Evolutionary conservation across 2,329 filamentous ascomycete species (phyloP).

Genomic region (Curvularia hawaiiensis): DNA sequence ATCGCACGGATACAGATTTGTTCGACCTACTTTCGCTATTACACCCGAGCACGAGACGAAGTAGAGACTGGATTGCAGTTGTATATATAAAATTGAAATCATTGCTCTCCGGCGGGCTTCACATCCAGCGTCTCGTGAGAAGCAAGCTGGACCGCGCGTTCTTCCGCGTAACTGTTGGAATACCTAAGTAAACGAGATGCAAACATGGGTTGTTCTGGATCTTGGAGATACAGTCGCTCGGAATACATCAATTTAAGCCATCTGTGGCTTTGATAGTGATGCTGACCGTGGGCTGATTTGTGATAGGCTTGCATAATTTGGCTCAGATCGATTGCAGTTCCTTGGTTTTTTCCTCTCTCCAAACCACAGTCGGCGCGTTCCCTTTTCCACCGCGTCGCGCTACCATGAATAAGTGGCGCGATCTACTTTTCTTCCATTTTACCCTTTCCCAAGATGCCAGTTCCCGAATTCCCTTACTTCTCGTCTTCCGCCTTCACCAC

Average conservation of each 20-base stretch:
- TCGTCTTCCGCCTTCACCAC: not conserved
- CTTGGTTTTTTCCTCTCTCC: not conserved
- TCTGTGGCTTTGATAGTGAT: not conserved
- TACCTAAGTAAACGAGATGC: not conserved
- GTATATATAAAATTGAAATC: conserved; percentile 23
- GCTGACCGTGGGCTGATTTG: not conserved
- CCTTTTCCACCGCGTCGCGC: not conserved
- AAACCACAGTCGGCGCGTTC: not conserved
- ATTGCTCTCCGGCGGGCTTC: conserved; percentile 1
- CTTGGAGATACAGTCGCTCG: conserved; percentile 3
- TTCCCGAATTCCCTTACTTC: not conserved
- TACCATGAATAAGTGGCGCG: not conserved
- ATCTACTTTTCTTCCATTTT: not conserved
- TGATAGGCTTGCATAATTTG: not conserved
- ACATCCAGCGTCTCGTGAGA: not conserved
- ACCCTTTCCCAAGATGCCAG: not conserved
- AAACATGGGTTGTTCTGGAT: conserved; percentile 15
- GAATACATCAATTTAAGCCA: not conserved
- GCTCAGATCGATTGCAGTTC: conserved; percentile 2
- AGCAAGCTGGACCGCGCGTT: not conserved
- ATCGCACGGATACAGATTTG: conserved; percentile 45
- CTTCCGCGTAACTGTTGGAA: not conserved
- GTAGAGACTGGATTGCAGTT: conserved; percentile 46
- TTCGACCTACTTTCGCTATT: conserved; percentile 78
- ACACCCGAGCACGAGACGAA: conserved; percentile 68